Conservation (phyloP, 495 filamentous ascomycete species). For the Ramalina intermedia region DNA sequence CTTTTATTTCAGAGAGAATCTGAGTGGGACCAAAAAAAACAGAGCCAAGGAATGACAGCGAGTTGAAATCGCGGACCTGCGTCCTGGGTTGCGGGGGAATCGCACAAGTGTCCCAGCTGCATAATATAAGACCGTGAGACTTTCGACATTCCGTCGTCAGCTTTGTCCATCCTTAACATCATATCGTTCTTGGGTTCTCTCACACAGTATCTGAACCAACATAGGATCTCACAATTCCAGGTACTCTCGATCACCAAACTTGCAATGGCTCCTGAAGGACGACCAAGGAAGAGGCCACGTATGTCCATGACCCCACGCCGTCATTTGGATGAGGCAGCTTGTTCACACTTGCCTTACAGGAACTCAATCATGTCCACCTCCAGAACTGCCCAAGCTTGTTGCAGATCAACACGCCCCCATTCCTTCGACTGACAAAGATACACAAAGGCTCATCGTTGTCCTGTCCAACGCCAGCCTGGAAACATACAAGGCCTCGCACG, state of each 20-base stretch:
- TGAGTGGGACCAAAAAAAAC: too few relatives aligned
- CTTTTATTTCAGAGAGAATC: too few relatives aligned
- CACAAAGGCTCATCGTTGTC: slow-evolving; percentile 83
- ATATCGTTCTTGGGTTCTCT: too few relatives aligned
- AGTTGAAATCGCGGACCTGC: too few relatives aligned
- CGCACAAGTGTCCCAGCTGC: too few relatives aligned
- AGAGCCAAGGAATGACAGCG: too few relatives aligned
- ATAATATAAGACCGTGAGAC: too few relatives aligned
- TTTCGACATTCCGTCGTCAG: too few relatives aligned
- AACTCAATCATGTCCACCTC: slow-evolving; percentile 90
- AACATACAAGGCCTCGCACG: slow-evolving; percentile 77
- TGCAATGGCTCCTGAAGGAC: slow-evolving; percentile 26
- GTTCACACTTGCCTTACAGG: slow-evolving; percentile 24
- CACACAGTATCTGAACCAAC: too few relatives aligned
- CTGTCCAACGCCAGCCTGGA: slow-evolving; percentile 95
- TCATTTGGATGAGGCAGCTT: background rate
- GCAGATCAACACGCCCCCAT: slow-evolving; percentile 88
- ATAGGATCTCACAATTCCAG: background rate
- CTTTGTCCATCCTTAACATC: too few relatives aligned
- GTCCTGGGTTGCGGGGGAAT: too few relatives aligned
- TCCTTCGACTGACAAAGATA: slow-evolving; percentile 69
- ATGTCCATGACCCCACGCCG: slow-evolving; percentile 19
- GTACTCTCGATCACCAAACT: too few relatives aligned
- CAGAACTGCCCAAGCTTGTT: slow-evolving; percentile 73
- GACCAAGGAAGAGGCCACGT: slow-evolving; percentile 37